Conservation (phyloP, 2,329 filamentous ascomycete species). For the Botrytis squamosa region DNA sequence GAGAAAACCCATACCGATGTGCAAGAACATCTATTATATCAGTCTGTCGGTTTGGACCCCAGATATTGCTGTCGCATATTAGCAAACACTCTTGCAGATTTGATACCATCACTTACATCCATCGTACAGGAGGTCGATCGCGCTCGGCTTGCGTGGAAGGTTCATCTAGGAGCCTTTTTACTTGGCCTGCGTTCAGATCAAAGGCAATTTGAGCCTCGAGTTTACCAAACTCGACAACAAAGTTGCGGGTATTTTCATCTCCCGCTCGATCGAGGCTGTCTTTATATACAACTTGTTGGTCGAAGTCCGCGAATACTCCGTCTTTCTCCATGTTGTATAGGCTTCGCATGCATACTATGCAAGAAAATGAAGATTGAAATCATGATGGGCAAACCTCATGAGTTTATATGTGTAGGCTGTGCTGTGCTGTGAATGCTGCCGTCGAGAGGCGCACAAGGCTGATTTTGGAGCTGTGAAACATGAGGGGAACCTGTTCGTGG, state of each 20-base stretch:
- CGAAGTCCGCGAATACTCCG: conserved; percentile 46
- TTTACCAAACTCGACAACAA: conserved; percentile 64
- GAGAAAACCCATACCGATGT: conserved; percentile 65
- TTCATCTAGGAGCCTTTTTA: conserved; percentile 43
- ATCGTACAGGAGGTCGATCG: conserved; percentile 52
- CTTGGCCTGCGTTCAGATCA: conserved; percentile 47
- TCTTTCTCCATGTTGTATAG: conserved; percentile 26
- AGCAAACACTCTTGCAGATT: conserved; percentile 16
- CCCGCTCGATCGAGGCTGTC: conserved; percentile 45
- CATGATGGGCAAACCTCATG: conserved; percentile 13
- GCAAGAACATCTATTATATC: conserved; percentile 56
- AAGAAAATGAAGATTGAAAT: neutral
- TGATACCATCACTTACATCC: conserved; percentile 57
- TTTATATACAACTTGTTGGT: conserved; percentile 49
- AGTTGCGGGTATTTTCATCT: conserved; percentile 51
- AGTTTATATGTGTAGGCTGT: conserved; percentile 8
- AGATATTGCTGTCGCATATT: conserved; percentile 57
- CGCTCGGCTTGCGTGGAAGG: conserved; percentile 40
- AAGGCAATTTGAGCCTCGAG: conserved; percentile 55
- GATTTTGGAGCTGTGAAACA: conserved; percentile 17
- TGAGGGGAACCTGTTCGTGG: neutral
- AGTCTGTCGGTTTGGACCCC: conserved; percentile 62
- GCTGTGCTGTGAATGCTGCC: conserved; percentile 2
- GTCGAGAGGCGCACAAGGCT: conserved; percentile 18
- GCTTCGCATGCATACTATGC: neutral